Base-by-base conservation (phyloP, 1,139 yeast species). In the Torulaspora pretoriensis region DNA sequence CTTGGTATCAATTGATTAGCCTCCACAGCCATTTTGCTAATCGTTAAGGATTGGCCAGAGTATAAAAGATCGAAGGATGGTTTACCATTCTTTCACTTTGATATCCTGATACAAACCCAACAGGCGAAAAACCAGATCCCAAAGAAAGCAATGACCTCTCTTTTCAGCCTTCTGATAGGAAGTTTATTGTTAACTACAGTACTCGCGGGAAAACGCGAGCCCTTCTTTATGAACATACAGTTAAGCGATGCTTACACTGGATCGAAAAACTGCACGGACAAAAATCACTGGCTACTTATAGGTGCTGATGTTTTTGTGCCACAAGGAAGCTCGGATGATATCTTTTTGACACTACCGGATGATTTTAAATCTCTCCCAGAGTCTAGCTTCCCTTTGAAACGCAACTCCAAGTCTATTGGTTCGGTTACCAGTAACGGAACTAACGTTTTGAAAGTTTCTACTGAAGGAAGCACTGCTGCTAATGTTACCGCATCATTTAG, bases 231-330 rank as follows among this genome's bases (percentile, higher is more conserved):
- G 8, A 47, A 45, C 38, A 51, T 61, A 6, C 49, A 54, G 31
- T 23, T 61, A 4, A 28, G 49, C 16, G 64, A 60, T 38, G 46
- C 61, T 8, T 46, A 52, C 39, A 50, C 61, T 2, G 48, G 50
- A 4, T 41, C 49, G 10, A 44, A 49, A n/a, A 48, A 52, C 14
- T 58, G 61, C 33, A 51, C 54, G 10, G 59, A 59, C 42, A 46
- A 49, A 12, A 41, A 52, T 37, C 61, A 60, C 43, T 58, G 60
- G 61, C 58, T 60, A 42, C 29, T 57, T 24, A 45, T 61, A 9
- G 51, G 50, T 28, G 59, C 59, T 2, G 59, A 57, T 33, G 31
- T 61, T 19, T 53, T 47, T 29, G 49, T 59, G 8, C 49, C 59
- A 4, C 47, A 50, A 23, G 58, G 57, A 19, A 43, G 46, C 22